Base-by-base conservation (phyloP, 2,329 filamentous ascomycete species). In the Furcasterigmium furcatum region DNA sequence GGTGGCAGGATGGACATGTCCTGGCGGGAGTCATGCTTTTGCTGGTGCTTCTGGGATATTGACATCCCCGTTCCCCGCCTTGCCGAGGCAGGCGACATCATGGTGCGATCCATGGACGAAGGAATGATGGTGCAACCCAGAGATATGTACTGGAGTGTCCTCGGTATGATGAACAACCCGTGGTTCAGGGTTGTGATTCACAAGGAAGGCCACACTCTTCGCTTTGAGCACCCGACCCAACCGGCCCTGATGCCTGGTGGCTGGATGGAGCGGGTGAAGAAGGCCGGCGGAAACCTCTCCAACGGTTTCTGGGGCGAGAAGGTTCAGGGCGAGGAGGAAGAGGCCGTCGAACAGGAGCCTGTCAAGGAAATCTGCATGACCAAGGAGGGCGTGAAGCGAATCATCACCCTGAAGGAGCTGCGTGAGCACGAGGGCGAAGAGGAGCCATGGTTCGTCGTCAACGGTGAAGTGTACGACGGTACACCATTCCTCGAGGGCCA, bases 91-190 rank as follows among this genome's bases (percentile, higher is more conserved):
- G 78, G 82, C 36, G 89, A 91, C 56, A 81, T 96, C 30, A 76
- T 95, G 58, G 83, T 95, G 5, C 78, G 91, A 38, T 86, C 85
- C 5, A 95, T 96, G 90, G 91, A 96, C 55, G 91, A 96, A 53
- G 80, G 85, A 45, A 85, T 96, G 80, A 88, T 87, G 64, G 72
- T 88, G 0, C 90, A 95, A 61, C 91, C 91, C 5, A 78, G 88
- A 50, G 91, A 96, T 58, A 94, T 96, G 88, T 96, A 96, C 68
- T 96, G 91, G 91, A 91, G 83, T 49, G 90, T 95, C 3, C 70
- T 96, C 32, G 91, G 91, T 0, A 96, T 96, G 91, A 96, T 96
- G 91, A 96, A 96, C 67, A 96, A 96, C 56, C 88, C 89, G 0
- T 96, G 91, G 91, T 96, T 87, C 63, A 78, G 91, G 5, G 79